Conservation (phyloP, 176 grass and related monocot species). For the Pharus latifolius region DNA sequence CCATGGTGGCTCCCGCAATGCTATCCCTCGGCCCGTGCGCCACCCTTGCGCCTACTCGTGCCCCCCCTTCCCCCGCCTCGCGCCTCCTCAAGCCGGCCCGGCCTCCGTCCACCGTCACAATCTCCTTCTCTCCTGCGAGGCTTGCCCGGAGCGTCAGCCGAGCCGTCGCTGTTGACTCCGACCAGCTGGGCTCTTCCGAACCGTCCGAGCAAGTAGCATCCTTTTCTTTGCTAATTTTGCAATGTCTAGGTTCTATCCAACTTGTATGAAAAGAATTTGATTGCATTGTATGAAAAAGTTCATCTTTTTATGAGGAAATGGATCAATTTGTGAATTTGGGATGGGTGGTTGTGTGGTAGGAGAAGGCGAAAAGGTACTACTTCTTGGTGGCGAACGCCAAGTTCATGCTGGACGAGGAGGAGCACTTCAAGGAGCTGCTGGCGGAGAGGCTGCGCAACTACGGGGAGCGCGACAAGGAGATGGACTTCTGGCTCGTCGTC, state of each 20-base stretch:
- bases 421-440: constrained; percentile 94
- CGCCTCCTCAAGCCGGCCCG: not conserved
- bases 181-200: constrained; percentile 37
- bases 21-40: constrained; percentile 47
- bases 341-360: constrained; percentile 18
- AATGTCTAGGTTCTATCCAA: no score
- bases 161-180: constrained; percentile 54
- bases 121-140: not conserved
- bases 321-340: no score
- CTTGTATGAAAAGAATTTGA: no score
- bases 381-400: constrained; percentile 93
- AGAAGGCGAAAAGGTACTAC: constrained; percentile 55
- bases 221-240: no score
- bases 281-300: no score
- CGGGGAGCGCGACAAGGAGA: constrained; percentile 63
- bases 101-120: not conserved
- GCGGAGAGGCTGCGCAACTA: constrained; percentile 49
- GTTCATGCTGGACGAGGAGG: constrained; percentile 98
- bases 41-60: constrained; percentile 3
- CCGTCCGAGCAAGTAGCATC: constrained; percentile 36
- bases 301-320: no score
- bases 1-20: constrained; percentile 62
- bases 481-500: constrained; percentile 85
- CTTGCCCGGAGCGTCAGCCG: not conserved
- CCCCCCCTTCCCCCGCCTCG: not conserved